Percentiles rank a stretch among this genome's conserved stretches.
Evolutionary conservation across 257 asterid species (phyloP).

Genomic region (Fraxinus cuspidata): DNA sequence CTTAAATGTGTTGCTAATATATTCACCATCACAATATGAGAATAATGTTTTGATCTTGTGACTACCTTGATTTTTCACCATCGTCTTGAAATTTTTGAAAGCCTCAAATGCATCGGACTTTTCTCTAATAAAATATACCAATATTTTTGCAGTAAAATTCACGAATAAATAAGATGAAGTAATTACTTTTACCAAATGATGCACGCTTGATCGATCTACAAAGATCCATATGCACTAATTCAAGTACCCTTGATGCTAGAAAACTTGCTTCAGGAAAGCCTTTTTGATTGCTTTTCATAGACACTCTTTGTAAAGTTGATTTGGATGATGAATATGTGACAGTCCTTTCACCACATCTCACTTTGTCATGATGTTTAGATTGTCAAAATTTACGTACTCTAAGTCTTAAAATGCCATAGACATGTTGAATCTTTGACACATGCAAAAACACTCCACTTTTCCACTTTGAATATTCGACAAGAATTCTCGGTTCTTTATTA

Average conservation of each 20-base stretch:
- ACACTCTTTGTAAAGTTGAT: not conserved
- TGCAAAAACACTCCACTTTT: too few relatives aligned
- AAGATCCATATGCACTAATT: not conserved
- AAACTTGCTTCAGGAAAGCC: not conserved
- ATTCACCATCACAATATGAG: not conserved
- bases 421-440: not conserved
- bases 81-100: not conserved
- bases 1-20: not conserved
- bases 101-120: not conserved
- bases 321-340: not conserved
- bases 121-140: not conserved
- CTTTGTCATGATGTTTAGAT: not conserved
- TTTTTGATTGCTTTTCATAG: not conserved
- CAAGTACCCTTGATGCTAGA: not conserved
- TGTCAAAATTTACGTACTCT: not conserved
- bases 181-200: not conserved
- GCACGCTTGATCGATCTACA: not conserved
- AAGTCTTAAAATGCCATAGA: not conserved
- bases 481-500: too few relatives aligned
- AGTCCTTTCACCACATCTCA: not conserved
- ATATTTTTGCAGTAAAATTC: not conserved
- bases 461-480: too few relatives aligned
- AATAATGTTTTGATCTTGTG: not conserved
- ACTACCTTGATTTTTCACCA: not conserved
- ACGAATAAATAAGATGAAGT: not conserved